Conservation (phyloP, 768 basidiomycete genomes). For the Trametes cinnabarina region DNA sequence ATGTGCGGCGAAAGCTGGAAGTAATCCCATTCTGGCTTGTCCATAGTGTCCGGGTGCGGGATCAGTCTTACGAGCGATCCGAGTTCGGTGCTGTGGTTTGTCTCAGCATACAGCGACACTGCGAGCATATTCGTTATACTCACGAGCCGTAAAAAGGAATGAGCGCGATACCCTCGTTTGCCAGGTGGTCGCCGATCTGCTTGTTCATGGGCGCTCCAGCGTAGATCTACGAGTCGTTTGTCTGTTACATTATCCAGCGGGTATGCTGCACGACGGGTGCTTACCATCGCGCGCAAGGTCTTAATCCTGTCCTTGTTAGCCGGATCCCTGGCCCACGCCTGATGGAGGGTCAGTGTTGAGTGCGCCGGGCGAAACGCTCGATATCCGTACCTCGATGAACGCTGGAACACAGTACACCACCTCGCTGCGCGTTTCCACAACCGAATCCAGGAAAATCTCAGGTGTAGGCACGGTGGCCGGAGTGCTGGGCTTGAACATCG, state of each 20-base stretch:
- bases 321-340: slow-evolving; percentile 21
- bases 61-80: slow-evolving; percentile 14
- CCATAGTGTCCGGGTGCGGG: slow-evolving; percentile 8
- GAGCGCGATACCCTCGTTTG: slow-evolving; percentile 14
- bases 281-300: slow-evolving; percentile 17
- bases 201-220: slow-evolving; percentile 19
- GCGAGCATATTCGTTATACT: background rate
- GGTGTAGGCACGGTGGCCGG: slow-evolving; percentile 26
- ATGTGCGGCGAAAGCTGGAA: slow-evolving; percentile 22
- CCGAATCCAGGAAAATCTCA: slow-evolving; percentile 9
- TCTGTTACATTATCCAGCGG: background rate
- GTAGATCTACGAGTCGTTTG: background rate
- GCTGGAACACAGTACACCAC: slow-evolving; percentile 20
- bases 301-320: slow-evolving; percentile 17
- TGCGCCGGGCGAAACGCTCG: background rate
- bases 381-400: slow-evolving; percentile 16
- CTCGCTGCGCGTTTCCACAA: slow-evolving; percentile 11
- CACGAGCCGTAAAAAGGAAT: slow-evolving; percentile 19
- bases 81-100: slow-evolving; percentile 16
- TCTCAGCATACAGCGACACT: background rate
- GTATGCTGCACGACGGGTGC: background rate
- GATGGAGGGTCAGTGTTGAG: background rate
- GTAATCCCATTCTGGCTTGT: slow-evolving; percentile 25
- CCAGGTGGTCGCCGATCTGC: slow-evolving; percentile 14
- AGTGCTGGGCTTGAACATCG: slow-evolving; percentile 25